These are phyloP conservation scores for Acanthamoeba royreba DNA, from an alignment of 208 protist genomes.

Conservation along the genomic window DNA sequence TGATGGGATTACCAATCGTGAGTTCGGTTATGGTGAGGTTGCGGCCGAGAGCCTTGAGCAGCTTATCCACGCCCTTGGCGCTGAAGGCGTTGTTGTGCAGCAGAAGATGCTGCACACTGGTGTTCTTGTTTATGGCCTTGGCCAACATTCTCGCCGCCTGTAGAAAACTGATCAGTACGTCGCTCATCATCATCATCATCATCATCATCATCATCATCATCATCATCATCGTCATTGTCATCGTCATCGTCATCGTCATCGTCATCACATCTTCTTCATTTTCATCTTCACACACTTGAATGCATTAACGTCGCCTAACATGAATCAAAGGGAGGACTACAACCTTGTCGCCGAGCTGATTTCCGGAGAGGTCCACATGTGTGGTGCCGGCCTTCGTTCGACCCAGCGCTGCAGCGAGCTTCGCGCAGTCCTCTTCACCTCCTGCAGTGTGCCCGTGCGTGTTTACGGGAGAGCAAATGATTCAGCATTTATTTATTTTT, in stretches of 20 bases:
- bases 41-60: neutral
- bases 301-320: too few species aligned
- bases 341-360: neutral
- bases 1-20: neutral
- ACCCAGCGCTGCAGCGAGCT: neutral
- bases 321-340: too few species aligned
- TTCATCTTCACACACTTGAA: too few species aligned
- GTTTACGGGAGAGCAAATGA: too few species aligned
- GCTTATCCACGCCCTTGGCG: neutral
- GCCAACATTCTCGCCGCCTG: neutral
- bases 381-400: neutral
- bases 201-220: too few species aligned
- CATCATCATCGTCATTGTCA: too few species aligned
- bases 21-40: neutral
- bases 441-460: too few species aligned
- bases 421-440: neutral
- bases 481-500: too few species aligned
- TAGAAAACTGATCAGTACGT: too few species aligned
- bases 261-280: too few species aligned
- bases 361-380: neutral
- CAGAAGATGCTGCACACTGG: neutral
- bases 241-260: too few species aligned
- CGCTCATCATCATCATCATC: too few species aligned
- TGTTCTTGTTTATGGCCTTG: neutral
- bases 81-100: neutral